A percentile compares a stretch with the other conserved stretches of the same genome.
Conservation (phyloP, 163 green algal species). For the Scenedesmus sp. region DNA sequence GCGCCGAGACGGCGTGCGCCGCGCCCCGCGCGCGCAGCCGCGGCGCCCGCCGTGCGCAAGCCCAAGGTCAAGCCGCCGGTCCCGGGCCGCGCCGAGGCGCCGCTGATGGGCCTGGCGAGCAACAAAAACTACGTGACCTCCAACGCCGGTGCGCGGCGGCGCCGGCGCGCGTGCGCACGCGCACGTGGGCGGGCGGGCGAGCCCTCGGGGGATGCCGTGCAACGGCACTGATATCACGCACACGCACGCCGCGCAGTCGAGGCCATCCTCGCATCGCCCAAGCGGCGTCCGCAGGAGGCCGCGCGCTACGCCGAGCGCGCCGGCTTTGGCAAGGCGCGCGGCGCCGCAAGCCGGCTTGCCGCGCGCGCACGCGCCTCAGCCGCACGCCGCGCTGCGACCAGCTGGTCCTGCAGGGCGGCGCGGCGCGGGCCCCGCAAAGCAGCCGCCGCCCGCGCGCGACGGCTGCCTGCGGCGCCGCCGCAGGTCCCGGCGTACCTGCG, state of each 20-base stretch:
- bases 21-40: no score
- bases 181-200: no score
- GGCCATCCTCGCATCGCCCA: slow-evolving; percentile 71
- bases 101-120: slow-evolving; percentile 75
- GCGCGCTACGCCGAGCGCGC: slow-evolving; percentile 54
- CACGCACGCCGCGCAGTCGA: slow-evolving; percentile 52
- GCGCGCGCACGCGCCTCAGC: no score
- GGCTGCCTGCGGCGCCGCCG: background rate
- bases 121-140: slow-evolving; percentile 86
- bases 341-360: no score
- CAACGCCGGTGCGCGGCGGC: slow-evolving; percentile 76
- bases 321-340: slow-evolving; percentile 59
- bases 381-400: no score
- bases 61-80: slow-evolving; percentile 72
- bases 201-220: no score
- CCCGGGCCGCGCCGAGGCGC: slow-evolving; percentile 64
- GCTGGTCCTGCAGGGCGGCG: background rate
- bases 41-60: no score
- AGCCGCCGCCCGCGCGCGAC: background rate
- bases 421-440: no score
- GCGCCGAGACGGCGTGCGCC: no score
- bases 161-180: no score
- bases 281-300: slow-evolving; percentile 66
- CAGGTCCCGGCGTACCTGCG: slow-evolving; percentile 71
- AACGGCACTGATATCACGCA: background rate